Conservation (phyloP, 139 green algal genomes). For the Chlorella sorokiniana region DNA sequence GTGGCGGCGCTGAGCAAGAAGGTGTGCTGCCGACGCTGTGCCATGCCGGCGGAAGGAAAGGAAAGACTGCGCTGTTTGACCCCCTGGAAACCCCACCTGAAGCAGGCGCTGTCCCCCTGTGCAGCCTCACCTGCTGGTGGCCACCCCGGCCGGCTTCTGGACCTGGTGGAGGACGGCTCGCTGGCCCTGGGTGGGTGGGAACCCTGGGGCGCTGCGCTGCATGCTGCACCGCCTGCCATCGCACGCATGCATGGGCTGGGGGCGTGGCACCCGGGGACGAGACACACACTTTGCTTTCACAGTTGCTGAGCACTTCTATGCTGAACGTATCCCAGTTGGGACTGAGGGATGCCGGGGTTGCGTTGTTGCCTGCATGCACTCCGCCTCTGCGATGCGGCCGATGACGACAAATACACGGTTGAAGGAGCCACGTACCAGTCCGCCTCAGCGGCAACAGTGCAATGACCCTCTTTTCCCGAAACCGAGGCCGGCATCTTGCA, state of each 20-base stretch:
- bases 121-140: conserved; percentile 73
- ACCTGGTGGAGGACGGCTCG: conserved; percentile 66
- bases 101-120: background rate
- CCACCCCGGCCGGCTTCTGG: conserved; percentile 86
- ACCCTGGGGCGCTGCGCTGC: background rate
- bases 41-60: too few relatives aligned
- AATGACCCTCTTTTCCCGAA: conserved; percentile 43
- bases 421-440: conserved; percentile 26
- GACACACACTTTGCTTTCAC: conserved; percentile 60
- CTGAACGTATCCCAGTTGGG: conserved; percentile 35
- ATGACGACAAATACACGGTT: conserved; percentile 22
- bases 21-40: background rate
- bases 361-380: background rate
- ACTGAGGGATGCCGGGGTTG: too few relatives aligned
- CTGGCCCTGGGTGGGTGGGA: conserved; percentile 49
- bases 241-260: too few relatives aligned
- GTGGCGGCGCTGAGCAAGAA: conserved; percentile 29
- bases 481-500: conserved; percentile 6
- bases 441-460: background rate
- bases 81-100: background rate
- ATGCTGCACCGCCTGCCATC: background rate
- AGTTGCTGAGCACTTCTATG: conserved; percentile 59
- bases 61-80: too few relatives aligned
- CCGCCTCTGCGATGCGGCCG: background rate
- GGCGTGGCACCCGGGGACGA: conserved; percentile 51